Conservation (phyloP, 257 asterid species). For the Plantago ovata region DNA sequence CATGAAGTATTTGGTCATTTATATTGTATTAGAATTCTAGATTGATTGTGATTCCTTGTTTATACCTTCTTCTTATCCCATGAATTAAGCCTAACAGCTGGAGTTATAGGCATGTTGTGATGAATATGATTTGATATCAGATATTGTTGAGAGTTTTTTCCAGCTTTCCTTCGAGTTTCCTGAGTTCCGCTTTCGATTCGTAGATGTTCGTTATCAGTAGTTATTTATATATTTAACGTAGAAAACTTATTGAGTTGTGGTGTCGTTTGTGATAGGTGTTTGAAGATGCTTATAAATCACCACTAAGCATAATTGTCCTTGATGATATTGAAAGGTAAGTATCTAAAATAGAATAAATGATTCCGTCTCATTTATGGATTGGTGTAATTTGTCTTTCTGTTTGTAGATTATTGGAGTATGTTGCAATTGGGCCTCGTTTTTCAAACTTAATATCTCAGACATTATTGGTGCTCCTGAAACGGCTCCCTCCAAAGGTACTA, state of each 20-base stretch:
- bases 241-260: constrained; percentile 19
- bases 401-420: constrained; percentile 84
- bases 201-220: background rate
- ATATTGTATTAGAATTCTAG: too few relatives aligned
- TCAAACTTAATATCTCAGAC: constrained; percentile 93
- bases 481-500: constrained; percentile 86
- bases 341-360: constrained; percentile 19
- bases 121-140: too few relatives aligned
- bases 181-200: too few relatives aligned
- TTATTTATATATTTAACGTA: constrained; percentile 7
- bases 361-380: constrained; percentile 19
- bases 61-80: too few relatives aligned
- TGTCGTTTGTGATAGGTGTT: constrained; percentile 58
- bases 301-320: constrained; percentile 80
- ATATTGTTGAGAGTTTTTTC: too few relatives aligned
- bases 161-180: too few relatives aligned
- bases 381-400: constrained; percentile 21
- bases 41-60: too few relatives aligned
- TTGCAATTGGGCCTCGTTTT: constrained; percentile 92
- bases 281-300: constrained; percentile 97
- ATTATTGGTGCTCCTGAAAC: constrained; percentile 83
- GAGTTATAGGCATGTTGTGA: too few relatives aligned
- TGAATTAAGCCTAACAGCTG: too few relatives aligned
- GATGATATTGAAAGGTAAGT: constrained; percentile 93
- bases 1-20: too few relatives aligned